Conservation (phyloP, 305 asterid genomes). For the Nicotiana rustica region DNA sequence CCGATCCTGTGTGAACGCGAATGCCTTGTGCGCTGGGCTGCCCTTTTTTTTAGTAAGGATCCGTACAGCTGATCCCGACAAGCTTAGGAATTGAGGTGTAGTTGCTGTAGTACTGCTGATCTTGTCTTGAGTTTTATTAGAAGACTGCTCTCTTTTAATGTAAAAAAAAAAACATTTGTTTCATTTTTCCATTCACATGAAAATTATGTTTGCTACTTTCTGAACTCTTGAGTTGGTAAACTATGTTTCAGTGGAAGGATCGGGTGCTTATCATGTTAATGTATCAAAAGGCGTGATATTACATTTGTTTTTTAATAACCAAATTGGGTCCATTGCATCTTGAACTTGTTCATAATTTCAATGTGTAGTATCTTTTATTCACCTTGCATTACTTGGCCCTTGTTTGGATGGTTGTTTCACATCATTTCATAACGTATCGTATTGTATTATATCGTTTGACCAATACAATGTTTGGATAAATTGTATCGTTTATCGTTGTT, state of each 20-base stretch:
- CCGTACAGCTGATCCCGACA: not conserved
- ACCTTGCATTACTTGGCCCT: not conserved
- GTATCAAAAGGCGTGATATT: not conserved
- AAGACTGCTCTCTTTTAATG: not conserved
- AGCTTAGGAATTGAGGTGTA: not conserved
- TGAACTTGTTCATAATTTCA: not conserved
- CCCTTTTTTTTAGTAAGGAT: not conserved
- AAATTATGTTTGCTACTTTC: not conserved
- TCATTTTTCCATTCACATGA: not conserved
- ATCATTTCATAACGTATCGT: too few species aligned
- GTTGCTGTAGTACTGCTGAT: not conserved
- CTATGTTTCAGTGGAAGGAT: constrained; percentile 23
- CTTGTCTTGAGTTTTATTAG: not conserved
- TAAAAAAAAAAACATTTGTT: not conserved
- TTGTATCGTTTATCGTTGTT: too few species aligned
- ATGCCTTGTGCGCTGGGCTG: too few species aligned
- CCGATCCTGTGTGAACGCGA: too few species aligned
- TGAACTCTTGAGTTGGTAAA: not conserved
- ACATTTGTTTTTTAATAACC: not conserved
- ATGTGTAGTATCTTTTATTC: not conserved
- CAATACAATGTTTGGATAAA: too few species aligned
- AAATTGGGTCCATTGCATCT: not conserved
- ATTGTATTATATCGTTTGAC: too few species aligned
- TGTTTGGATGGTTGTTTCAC: too few species aligned
- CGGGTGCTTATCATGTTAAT: not conserved